Evolutionary conservation across 1,284 basidiomycete genomes (phyloP), one percentile per base, ranked within the genome.

Genomic region (Moesziomyces aphidis): DNA sequence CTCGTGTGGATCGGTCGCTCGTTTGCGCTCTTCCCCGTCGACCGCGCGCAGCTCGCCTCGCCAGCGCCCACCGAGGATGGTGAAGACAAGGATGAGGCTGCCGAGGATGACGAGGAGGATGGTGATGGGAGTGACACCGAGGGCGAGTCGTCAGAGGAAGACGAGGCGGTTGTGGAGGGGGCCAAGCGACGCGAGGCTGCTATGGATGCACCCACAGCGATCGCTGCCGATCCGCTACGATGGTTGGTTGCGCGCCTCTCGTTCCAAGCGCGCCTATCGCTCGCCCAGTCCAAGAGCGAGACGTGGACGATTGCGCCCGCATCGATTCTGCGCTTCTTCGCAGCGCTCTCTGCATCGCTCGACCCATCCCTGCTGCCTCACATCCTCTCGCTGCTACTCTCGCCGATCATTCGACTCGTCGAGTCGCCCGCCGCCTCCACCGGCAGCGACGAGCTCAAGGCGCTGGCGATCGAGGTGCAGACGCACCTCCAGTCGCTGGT

Each of bases 171-270:
- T 28, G 60, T 61, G 24, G 76, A 73, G 34, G 46, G 52, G 21
- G 61, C 55, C 22, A 78, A 82, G 17, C 73, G 77, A n/a, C 82
- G 79, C 21, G 67, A 69, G 34, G 70, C 61, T 9, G 72, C 75
- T 51, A 48, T 65, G 53, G 64, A 61, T 42, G 58, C 62, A 0
- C 55, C 57, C 2, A 34, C 47, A 7, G 34, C 49, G n/a, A 67
- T 73, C 55, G 72, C 66, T 8, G 50, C 85, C 8, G 90, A 92
- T 75, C 91, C 91, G 0, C 87, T 98, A 1, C 89, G 92, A 0
- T 98, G 95, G 94, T 86, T 98, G 45, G 97, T 97, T 87, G 94
- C 94, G 21, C 92, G 93, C 76, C 87, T 98, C 47, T 97, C 95
- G 0, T 96, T 93, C 86, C 91, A 96, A 83, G 90, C 92, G 17